Evolutionary conservation across 2,329 filamentous ascomycete species (phyloP), one percentile per base, ranked within the genome.

Genomic region (Dryadomyces quercus-mongolicae): DNA sequence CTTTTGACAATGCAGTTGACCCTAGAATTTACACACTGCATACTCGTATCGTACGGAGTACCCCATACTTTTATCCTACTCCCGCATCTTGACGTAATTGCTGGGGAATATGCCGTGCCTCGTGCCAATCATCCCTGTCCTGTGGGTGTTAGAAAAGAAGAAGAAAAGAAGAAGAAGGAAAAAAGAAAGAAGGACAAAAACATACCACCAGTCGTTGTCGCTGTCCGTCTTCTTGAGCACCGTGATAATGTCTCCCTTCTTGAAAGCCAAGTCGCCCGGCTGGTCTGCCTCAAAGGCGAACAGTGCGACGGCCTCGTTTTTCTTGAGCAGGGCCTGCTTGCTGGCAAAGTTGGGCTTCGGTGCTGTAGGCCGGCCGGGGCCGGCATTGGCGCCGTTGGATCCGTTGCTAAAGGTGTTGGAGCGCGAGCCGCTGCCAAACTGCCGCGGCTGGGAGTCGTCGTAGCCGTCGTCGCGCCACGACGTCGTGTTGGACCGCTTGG

Each of bases 231-330:
- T 86, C 74, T 98, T 96, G 55, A 95, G 68, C 55, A 98, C 90
- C 1, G 90, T 96, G 60, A 98, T 96, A 55, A 97, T 70, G 34
- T 98, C 93, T 20, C 93, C 93, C 76, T 98, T 98, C 74, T 95
- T 95, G 71, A 98, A 98, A 0, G 85, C 88, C 55, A 97, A 68
- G 67, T 98, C 92, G 5, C 92, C 92, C 0, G 89, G 83, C 68
- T 96, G 91, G 63, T 95, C 92, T 0, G 90, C 85, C 59, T 97
- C 92, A 65, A 98, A 98, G 2, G 88, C 95, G 70, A 87, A 97
- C 58, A 96, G 75, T 2, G 93, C 93, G 20, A 96, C 76, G 0
- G 90, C 93, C 70, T 97, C 88, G 61, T 96, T 90, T 61, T 79
- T 76, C 65, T 76, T 79, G 56, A 83, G 64, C 57, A 73, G 58